phyloP scores from a whole-genome alignment of 495 filamentous ascomycete species.

The Parmelia sp. region DNA sequence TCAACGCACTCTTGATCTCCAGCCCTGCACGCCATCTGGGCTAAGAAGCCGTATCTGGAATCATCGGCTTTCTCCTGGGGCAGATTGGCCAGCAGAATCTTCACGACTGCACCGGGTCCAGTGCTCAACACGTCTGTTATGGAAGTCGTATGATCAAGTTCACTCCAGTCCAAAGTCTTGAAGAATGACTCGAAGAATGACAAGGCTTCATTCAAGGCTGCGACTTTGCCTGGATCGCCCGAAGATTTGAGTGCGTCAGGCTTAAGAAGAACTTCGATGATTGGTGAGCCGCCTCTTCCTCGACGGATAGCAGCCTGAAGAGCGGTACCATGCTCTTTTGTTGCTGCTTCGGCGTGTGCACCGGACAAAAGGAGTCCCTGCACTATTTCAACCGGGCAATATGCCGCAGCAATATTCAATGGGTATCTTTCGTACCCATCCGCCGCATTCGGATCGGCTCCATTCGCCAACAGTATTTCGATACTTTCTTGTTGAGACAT shows the following conservation, averaged over 20 bases:
- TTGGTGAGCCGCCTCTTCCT: not conserved
- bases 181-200: not conserved
- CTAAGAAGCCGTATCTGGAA: constrained; percentile 2
- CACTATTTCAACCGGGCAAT: too few species aligned
- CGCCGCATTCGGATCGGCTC: too few species aligned
- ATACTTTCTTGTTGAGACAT: too few species aligned
- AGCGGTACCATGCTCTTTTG: not conserved
- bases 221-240: not conserved
- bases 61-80: constrained; percentile 2
- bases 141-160: not conserved
- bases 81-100: constrained; percentile 1
- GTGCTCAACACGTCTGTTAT: not conserved
- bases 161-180: not conserved
- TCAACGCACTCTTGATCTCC: constrained; percentile 3
- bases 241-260: not conserved
- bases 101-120: constrained; percentile 12
- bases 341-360: not conserved
- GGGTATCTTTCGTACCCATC: too few species aligned
- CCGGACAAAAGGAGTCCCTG: not conserved
- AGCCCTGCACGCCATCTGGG: constrained; percentile 13
- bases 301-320: not conserved
- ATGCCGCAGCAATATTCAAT: too few species aligned
- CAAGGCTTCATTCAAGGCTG: not conserved
- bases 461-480: too few species aligned
- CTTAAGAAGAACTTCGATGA: not conserved